These are phyloP conservation scores for Dillenia suffruticosa DNA, from an alignment of 164 flowering plant genomes.

Conservation along the genomic window DNA sequence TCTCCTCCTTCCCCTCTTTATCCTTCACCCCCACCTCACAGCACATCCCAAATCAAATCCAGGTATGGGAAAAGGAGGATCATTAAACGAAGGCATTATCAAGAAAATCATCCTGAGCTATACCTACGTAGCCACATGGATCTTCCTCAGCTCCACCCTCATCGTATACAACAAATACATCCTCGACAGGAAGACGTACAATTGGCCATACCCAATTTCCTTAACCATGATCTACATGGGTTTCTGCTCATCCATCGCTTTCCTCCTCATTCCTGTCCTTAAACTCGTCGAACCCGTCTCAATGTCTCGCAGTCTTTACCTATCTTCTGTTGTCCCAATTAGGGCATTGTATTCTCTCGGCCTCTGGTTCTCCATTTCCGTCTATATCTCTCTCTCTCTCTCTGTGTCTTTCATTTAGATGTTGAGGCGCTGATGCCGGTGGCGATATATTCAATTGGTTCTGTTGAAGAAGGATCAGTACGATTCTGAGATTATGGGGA, in stretches of 20 bases:
- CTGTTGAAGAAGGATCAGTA: constrained; percentile 14
- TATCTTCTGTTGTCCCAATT: constrained; percentile 22
- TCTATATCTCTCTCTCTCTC: constrained; percentile 2
- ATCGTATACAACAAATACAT: constrained; percentile 34
- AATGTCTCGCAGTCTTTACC: constrained; percentile 12
- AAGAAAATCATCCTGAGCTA: constrained; percentile 27
- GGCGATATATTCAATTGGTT: constrained; percentile 18
- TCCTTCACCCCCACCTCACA: neutral
- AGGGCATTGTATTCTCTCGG: constrained; percentile 21
- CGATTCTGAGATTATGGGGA: constrained; percentile 13
- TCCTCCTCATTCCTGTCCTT: constrained; percentile 22
- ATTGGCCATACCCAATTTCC: constrained; percentile 30
- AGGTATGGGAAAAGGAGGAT: neutral
- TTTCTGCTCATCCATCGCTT: constrained; percentile 22
- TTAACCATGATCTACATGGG: constrained; percentile 29
- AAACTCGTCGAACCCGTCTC: constrained; percentile 17
- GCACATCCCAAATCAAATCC: too few species aligned
- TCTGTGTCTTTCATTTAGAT: constrained; percentile 33
- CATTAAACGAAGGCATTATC: constrained; percentile 14
- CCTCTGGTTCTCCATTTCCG: constrained; percentile 26
- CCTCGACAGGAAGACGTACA: constrained; percentile 29
- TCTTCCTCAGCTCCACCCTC: constrained; percentile 24
- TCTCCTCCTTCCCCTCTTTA: neutral
- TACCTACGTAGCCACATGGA: constrained; percentile 25
- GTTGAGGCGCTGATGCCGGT: constrained; percentile 31